Evolutionary conservation across 345 rosid species (phyloP).

Genomic region (Excoecaria cochinchinensis): DNA sequence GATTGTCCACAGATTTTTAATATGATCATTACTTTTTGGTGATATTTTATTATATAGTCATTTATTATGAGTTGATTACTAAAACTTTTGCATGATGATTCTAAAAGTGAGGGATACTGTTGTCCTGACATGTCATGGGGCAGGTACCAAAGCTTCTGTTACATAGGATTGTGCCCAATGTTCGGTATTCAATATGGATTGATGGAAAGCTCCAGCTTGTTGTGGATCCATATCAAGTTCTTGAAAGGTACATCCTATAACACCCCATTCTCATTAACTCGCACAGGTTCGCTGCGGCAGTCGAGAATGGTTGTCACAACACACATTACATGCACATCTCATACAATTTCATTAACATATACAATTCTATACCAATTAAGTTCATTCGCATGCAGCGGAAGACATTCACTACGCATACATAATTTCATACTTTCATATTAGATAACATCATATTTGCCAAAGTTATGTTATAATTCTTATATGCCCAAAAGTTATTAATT

Average conservation of each 20-base stretch:
- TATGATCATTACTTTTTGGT: neutral
- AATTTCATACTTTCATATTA: no score
- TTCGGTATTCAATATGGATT: constrained; percentile 79
- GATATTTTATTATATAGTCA: neutral
- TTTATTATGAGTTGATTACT: neutral
- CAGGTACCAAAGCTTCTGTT: constrained; percentile 89
- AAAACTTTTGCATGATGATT: neutral
- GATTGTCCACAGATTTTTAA: neutral
- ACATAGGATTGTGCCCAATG: constrained; percentile 78
- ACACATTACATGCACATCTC: no score
- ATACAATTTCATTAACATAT: no score
- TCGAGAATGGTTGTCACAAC: no score
- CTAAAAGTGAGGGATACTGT: constrained; percentile 9
- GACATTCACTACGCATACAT: no score
- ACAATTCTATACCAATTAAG: no score
- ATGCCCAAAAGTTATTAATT: no score
- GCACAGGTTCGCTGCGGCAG: no score
- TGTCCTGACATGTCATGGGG: constrained; percentile 22
- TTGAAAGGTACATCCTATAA: constrained; percentile 82
- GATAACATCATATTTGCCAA: no score
- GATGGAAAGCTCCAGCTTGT: constrained; percentile 92
- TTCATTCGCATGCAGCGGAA: no score
- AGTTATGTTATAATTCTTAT: no score
- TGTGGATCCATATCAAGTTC: constrained; percentile 83
- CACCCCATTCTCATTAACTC: no score